phyloP scores from a whole-genome alignment of 2,329 filamentous ascomycete species.

The Penicillium sp. region DNA sequence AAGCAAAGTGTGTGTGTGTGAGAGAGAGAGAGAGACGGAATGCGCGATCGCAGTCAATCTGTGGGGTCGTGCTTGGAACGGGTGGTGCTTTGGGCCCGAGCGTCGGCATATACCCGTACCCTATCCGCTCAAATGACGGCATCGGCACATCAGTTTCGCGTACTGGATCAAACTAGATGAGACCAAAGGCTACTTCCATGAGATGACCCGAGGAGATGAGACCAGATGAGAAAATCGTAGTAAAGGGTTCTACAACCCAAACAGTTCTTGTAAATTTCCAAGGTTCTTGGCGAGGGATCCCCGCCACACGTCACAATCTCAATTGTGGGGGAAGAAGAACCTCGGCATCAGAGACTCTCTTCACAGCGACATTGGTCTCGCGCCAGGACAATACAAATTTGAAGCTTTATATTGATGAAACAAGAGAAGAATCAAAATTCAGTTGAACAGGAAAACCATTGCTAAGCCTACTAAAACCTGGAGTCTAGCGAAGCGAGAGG shows the following conservation, averaged over 20 bases:
- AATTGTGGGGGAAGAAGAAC: too few relatives aligned
- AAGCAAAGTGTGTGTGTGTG: neutral
- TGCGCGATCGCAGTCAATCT: too few relatives aligned
- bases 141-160: constrained; percentile 14
- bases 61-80: constrained; percentile 10
- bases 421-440: too few relatives aligned
- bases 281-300: neutral
- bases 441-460: neutral
- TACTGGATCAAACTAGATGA: neutral
- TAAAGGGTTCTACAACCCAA: too few relatives aligned
- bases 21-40: constrained; percentile 2
- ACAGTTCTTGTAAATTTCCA: too few relatives aligned
- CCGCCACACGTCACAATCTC: too few relatives aligned
- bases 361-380: neutral
- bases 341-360: neutral
- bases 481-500: neutral
- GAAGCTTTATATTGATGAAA: too few relatives aligned
- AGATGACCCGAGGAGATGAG: too few relatives aligned
- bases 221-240: too few relatives aligned
- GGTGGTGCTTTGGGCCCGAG: constrained; percentile 14
- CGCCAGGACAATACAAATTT: too few relatives aligned
- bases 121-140: constrained; percentile 5
- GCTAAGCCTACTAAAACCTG: neutral
- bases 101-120: constrained; percentile 18
- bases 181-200: too few relatives aligned